phyloP scores from a whole-genome alignment of 2,329 filamentous ascomycete genomes.

The Coccinonectria pachysandricola region DNA sequence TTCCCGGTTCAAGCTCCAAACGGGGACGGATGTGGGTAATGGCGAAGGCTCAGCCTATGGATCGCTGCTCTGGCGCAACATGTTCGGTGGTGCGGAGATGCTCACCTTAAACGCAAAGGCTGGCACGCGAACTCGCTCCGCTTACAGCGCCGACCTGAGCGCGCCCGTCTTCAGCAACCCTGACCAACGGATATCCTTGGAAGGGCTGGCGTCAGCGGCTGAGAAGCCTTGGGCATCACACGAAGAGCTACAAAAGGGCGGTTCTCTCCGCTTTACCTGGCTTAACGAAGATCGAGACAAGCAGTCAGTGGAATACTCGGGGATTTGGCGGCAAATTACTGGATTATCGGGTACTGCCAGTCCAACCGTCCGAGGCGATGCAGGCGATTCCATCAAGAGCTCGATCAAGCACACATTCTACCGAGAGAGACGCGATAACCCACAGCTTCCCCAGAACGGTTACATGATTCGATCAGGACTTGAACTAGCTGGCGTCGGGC shows the following conservation, averaged over 20 bases:
- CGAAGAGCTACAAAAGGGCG: constrained; percentile 78
- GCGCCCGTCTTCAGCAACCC: constrained; percentile 79
- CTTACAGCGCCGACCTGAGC: constrained; percentile 79
- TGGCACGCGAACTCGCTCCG: constrained; percentile 81
- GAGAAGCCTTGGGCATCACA: constrained; percentile 91
- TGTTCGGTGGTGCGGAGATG: constrained; percentile 89
- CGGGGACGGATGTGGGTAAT: constrained; percentile 88
- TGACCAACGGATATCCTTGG: constrained; percentile 66
- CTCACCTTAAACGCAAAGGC: constrained; percentile 78
- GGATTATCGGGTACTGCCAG: constrained; percentile 66
- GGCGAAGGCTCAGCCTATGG: constrained; percentile 89
- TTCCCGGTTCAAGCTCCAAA: constrained; percentile 78
- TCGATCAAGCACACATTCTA: constrained; percentile 73
- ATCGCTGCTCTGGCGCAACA: constrained; percentile 77
- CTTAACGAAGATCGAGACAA: constrained; percentile 51
- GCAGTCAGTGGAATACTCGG: constrained; percentile 72
- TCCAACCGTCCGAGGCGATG: constrained; percentile 70
- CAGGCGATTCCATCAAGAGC: constrained; percentile 85
- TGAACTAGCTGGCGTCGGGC: constrained; percentile 81
- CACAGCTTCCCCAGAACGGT: constrained; percentile 72
- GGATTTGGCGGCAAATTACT: constrained; percentile 82
- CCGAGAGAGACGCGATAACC: constrained; percentile 71
- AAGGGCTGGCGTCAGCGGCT: constrained; percentile 72
- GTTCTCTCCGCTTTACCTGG: constrained; percentile 68
- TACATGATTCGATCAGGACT: constrained; percentile 69